phyloP scores from a whole-genome alignment of 257 asterid genomes.

The Solanum sejunctum region DNA sequence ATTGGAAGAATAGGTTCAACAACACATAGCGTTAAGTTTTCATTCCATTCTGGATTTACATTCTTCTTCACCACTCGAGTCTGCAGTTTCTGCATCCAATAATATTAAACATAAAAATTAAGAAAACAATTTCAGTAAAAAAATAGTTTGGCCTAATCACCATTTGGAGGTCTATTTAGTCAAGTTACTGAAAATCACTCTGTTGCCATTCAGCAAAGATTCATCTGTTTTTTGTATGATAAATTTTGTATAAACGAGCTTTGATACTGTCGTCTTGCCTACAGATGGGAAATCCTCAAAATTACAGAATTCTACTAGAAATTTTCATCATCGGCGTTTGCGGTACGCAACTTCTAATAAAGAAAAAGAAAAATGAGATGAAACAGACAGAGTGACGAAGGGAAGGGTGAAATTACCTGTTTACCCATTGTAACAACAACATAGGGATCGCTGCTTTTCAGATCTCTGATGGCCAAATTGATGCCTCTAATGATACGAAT shows the following conservation, averaged over 20 bases:
- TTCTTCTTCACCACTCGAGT: slow-evolving; percentile 65
- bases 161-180: neutral
- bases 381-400: neutral
- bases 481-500: slow-evolving; percentile 7
- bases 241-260: neutral
- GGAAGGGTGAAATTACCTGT: slow-evolving; percentile 29
- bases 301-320: neutral
- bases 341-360: neutral
- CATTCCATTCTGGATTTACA: slow-evolving; percentile 72
- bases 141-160: too few species aligned
- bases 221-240: neutral
- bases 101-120: neutral
- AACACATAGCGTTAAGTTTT: slow-evolving; percentile 53
- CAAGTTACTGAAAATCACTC: neutral
- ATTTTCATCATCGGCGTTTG: neutral
- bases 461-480: slow-evolving; percentile 11
- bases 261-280: neutral
- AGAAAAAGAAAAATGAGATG: neutral
- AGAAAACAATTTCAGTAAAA: neutral
- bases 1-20: slow-evolving; percentile 44
- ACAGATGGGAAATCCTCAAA: neutral
- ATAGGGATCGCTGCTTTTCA: slow-evolving; percentile 12
- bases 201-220: neutral
- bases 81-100: slow-evolving; percentile 41
- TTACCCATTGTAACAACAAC: slow-evolving; percentile 39